Evolutionary conservation across 2,329 filamentous ascomycete genomes (phyloP).

Genomic region (Polychaeton citri): DNA sequence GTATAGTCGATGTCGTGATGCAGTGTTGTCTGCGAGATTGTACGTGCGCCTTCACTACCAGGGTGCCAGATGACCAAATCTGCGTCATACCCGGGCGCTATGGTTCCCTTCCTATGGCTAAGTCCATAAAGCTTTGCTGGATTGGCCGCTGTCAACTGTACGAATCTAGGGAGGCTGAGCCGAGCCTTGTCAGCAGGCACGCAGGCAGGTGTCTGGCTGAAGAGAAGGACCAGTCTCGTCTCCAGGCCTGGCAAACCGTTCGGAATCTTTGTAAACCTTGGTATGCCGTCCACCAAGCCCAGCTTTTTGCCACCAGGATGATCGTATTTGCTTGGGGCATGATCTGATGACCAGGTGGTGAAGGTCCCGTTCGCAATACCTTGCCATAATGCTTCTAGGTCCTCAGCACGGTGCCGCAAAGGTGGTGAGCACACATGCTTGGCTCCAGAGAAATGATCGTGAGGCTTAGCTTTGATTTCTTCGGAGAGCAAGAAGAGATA

Average conservation of each 20-base stretch:
- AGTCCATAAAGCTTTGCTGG: constrained; percentile 33
- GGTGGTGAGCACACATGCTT: constrained; percentile 25
- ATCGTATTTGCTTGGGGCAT: constrained; percentile 27
- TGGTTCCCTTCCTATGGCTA: constrained; percentile 25
- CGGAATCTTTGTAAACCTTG: constrained; percentile 28
- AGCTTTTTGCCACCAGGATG: constrained; percentile 25
- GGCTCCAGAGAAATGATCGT: constrained; percentile 22
- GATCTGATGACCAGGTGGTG: constrained; percentile 22
- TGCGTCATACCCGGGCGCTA: constrained; percentile 30
- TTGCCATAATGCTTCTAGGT: constrained; percentile 23
- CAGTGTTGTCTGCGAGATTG: constrained; percentile 31
- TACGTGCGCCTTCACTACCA: constrained; percentile 11
- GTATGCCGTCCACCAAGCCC: constrained; percentile 21
- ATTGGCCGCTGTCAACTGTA: constrained; percentile 31
- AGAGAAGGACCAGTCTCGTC: constrained; percentile 28
- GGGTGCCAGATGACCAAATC: constrained; percentile 33
- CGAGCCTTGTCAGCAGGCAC: constrained; percentile 11
- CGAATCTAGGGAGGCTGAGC: constrained; percentile 27
- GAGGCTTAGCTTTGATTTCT: constrained; percentile 17
- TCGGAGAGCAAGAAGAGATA: constrained; percentile 22
- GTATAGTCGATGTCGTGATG: constrained; percentile 53
- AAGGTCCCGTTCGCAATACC: constrained; percentile 23
- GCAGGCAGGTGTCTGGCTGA: constrained; percentile 20
- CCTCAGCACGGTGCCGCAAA: constrained; percentile 16
- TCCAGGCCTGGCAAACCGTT: constrained; percentile 32